A percentile compares a stretch with the other conserved stretches of the same genome.
These are phyloP conservation scores for Fulvia fulva DNA, from an alignment of 2,329 filamentous ascomycete species.

Conservation along the genomic window DNA sequence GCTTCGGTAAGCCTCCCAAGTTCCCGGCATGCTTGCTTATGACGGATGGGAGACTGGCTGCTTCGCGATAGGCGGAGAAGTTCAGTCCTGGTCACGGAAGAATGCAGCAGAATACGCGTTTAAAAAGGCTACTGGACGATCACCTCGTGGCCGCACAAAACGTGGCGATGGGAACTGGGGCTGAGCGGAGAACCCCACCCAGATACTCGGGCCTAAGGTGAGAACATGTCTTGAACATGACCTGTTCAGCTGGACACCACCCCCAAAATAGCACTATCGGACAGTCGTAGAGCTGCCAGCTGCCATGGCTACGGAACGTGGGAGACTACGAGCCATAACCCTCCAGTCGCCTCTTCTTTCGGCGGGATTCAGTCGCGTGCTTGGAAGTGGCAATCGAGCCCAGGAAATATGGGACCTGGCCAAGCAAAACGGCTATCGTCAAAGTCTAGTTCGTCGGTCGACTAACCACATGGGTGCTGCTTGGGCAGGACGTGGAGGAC, in stretches of 20 bases:
- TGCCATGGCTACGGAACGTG: not conserved
- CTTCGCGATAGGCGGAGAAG: not conserved
- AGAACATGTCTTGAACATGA: not conserved
- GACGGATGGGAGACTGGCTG: not conserved
- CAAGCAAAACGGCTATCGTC: constrained; percentile 1
- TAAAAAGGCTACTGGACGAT: not conserved
- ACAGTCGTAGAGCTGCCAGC: not conserved
- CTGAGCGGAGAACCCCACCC: not conserved
- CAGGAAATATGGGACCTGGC: not conserved
- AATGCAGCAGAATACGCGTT: not conserved
- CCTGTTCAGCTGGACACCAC: not conserved
- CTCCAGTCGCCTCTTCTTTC: not conserved
- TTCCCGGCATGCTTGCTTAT: not conserved
- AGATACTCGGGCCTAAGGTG: not conserved
- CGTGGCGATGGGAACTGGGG: not conserved
- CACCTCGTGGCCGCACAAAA: not conserved
- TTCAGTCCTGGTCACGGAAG: not conserved
- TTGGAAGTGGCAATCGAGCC: not conserved
- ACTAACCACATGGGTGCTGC: not conserved
- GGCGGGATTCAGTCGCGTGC: constrained; percentile 1
- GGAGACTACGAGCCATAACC: too few relatives aligned
- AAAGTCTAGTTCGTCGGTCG: not conserved
- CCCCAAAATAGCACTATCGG: not conserved
- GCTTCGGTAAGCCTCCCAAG: not conserved
- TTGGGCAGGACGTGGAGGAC: not conserved